A percentile compares a stretch with the other conserved stretches of the same genome.
phyloP scores from a whole-genome alignment of 768 basidiomycete genomes.

The Trametes villosa region DNA sequence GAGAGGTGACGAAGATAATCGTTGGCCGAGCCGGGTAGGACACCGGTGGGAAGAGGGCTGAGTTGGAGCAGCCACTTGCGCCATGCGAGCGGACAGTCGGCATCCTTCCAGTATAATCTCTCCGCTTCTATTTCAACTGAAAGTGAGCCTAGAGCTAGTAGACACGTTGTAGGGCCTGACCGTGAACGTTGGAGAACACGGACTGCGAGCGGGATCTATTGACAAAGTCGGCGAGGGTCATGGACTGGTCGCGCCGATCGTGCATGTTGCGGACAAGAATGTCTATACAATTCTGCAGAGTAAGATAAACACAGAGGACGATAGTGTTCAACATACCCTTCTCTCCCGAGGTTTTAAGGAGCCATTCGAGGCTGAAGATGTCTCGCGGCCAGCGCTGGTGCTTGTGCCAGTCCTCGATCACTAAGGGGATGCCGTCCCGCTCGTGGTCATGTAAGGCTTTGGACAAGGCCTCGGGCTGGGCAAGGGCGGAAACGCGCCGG shows the following conservation, averaged over 20 bases:
- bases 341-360: conserved; percentile 39
- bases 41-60: conserved; percentile 51
- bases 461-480: conserved; percentile 29
- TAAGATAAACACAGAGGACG: conserved; percentile 20
- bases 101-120: conserved; percentile 80
- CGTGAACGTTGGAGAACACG: background rate
- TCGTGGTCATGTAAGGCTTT: conserved; percentile 52
- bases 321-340: conserved; percentile 30
- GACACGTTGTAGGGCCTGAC: conserved; percentile 8
- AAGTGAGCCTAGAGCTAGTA: background rate
- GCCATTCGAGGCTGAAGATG: conserved; percentile 61
- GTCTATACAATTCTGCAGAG: conserved; percentile 38
- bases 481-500: conserved; percentile 42
- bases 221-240: conserved; percentile 60
- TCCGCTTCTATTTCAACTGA: conserved; percentile 49
- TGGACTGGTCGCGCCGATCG: conserved; percentile 54
- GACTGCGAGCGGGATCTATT: conserved; percentile 35
- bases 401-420: conserved; percentile 65
- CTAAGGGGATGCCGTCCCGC: conserved; percentile 56
- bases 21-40: conserved; percentile 56
- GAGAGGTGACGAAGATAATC: conserved; percentile 68
- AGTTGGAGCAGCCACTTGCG: conserved; percentile 56
- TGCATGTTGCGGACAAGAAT: conserved; percentile 68
- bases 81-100: conserved; percentile 70
- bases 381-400: conserved; percentile 56